Evolutionary conservation across 768 basidiomycete species (phyloP).

Genomic region (Dictyophora rubrovolvata): DNA sequence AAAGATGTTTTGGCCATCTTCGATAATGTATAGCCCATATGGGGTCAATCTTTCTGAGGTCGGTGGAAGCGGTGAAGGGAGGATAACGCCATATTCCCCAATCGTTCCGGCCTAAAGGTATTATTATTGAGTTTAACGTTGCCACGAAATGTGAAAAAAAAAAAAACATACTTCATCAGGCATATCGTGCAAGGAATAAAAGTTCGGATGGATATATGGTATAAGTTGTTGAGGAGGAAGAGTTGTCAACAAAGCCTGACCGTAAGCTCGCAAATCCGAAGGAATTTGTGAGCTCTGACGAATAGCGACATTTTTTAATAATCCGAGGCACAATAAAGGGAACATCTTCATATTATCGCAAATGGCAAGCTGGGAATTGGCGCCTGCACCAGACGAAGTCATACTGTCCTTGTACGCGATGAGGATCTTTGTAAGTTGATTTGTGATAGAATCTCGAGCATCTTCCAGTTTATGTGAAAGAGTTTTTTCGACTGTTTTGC

Average conservation of each 20-base stretch:
- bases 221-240: conserved; percentile 85
- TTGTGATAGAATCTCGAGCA: conserved; percentile 68
- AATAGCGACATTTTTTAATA: conserved; percentile 93
- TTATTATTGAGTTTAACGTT: neutral
- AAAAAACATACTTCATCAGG: conserved; percentile 57
- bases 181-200: conserved; percentile 97
- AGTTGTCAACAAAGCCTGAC: conserved; percentile 84
- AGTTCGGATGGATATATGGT: conserved; percentile 89
- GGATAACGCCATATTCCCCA: conserved; percentile 77
- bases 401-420: conserved; percentile 93
- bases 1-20: conserved; percentile 97
- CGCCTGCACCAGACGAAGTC: conserved; percentile 88
- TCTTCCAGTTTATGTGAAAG: conserved; percentile 84
- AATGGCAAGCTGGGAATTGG: conserved; percentile 86
- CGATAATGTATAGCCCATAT: conserved; percentile 93
- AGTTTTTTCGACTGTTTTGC: conserved; percentile 87
- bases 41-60: conserved; percentile 93
- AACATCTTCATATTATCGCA: conserved; percentile 93
- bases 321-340: conserved; percentile 78
- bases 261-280: conserved; percentile 91
- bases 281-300: conserved; percentile 96
- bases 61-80: conserved; percentile 81
- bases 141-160: neutral
- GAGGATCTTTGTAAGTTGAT: conserved; percentile 77
- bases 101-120: conserved; percentile 70